Evolutionary conservation across 208 protist species (phyloP).

Genomic region (Leishmania aethiopica): DNA sequence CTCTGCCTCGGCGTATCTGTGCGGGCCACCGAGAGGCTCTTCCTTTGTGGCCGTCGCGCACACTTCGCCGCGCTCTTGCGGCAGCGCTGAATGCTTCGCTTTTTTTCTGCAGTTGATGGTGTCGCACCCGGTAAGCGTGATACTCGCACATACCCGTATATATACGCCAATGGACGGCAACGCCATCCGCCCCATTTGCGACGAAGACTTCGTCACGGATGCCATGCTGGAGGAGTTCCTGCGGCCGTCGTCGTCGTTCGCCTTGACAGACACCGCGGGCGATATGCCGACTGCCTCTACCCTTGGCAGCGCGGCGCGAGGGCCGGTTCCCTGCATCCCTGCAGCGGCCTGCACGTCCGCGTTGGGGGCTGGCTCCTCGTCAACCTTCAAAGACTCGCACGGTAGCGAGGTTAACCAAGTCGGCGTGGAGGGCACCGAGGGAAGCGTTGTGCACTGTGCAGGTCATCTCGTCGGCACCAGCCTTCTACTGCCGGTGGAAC

Average conservation of each 20-base stretch:
- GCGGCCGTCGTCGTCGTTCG: not conserved
- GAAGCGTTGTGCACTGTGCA: not conserved
- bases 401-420: not conserved
- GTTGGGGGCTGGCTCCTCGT: not conserved
- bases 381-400: not conserved
- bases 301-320: not conserved
- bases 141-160: not conserved
- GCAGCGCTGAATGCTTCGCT: not conserved
- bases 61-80: not conserved
- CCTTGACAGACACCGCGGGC: not conserved
- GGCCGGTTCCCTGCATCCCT: not conserved
- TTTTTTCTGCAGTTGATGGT: not conserved
- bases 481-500: not conserved
- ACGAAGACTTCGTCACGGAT: constrained; percentile 38
- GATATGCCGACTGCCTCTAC: not conserved
- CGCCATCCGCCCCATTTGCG: constrained; percentile 3
- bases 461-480: not conserved
- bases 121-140: not conserved
- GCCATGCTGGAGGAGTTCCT: constrained; percentile 32
- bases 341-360: not conserved
- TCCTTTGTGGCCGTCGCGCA: not conserved
- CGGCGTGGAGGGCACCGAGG: not conserved
- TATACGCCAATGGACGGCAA: constrained; percentile 19
- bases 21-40: not conserved
- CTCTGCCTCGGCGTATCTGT: not conserved